Base-by-base conservation (phyloP, 139 green algal genomes). In the Ostreobium quekettii region DNA sequence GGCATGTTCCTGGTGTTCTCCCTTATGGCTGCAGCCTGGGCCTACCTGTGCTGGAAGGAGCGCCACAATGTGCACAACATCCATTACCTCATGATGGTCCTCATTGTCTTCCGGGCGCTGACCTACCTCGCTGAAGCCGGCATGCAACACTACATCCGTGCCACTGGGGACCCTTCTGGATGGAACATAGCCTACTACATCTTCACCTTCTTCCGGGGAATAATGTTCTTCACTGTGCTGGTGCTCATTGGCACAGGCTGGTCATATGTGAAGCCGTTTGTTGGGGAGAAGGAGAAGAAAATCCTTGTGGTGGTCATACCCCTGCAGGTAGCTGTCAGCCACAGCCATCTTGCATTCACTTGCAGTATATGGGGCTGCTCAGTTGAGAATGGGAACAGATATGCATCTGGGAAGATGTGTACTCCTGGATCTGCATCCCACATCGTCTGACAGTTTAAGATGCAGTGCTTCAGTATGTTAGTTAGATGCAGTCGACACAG, bases 151-250 rank as follows among this genome's bases (percentile, higher is more conserved):
- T 80, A 88, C 47, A 89, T 97, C 66, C 80, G 87, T 53, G 69
- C 72, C 3, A 86, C 80, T 2, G 88, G 93, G 49, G 60, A 78
- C 46, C 78, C 91, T 0, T 78, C 96, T 42, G 93, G 91, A 63
- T 97, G 93, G 93, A 97, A 97, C 74, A 84, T 96, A 31, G 91
- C 86, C n/a, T 98, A 87, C 72, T 97, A 98, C 80, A 76, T 97
- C 60, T 95, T 97, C 82, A 96, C 85, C 33, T 93, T 91, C 71
- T 83, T 90, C 64, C 79, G 90, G 6, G 86, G 87, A 36, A 63
- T 97, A 26, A 86, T 97, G 59, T 95, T 96, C 77, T 98, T 98
- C 82, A 85, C 75, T 6, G 83, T 97, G 28, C 79, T 98, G 28
- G 83, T 98, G 33, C 84, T 98, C 38, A 90, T 98, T 28, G 91